These are phyloP conservation scores for Populus alba DNA, from an alignment of 345 rosid genomes.

Conservation along the genomic window DNA sequence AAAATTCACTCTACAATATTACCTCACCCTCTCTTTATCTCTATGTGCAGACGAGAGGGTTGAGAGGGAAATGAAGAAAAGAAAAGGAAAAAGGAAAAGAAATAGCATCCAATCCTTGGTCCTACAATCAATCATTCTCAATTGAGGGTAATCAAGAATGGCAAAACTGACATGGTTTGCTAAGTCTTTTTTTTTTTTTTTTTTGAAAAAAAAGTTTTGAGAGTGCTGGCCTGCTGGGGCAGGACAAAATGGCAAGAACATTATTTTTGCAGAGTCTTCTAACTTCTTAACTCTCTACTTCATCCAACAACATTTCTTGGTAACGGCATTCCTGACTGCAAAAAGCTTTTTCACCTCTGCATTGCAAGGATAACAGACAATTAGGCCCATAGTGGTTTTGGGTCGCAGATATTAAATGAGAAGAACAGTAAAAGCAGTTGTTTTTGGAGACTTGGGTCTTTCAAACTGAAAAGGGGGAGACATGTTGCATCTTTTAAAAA, in stretches of 20 bases:
- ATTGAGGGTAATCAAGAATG: background rate
- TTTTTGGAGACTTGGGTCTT: background rate
- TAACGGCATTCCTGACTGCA: slow-evolving; percentile 76
- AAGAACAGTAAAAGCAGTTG: background rate
- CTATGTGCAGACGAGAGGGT: slow-evolving; percentile 30
- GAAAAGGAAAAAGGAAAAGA: background rate
- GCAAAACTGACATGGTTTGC: background rate
- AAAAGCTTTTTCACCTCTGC: slow-evolving; percentile 88
- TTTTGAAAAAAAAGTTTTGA: background rate
- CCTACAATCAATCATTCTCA: background rate
- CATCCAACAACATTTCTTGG: slow-evolving; percentile 70
- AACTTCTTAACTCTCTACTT: slow-evolving; percentile 13
- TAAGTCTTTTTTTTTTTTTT: background rate
- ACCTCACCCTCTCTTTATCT: slow-evolving; percentile 38
- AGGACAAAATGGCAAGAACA: background rate
- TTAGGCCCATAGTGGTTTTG: background rate
- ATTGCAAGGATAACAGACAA: background rate
- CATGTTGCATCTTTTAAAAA: background rate
- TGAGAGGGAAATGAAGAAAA: background rate
- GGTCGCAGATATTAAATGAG: background rate
- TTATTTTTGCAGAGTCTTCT: background rate
- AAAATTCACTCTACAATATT: slow-evolving; percentile 17
- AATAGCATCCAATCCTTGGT: background rate
- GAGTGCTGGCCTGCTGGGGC: background rate
- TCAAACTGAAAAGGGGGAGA: background rate